Percentiles rank a stretch among this genome's conserved stretches.
Conservation (phyloP, 768 basidiomycete species). For the Leccinum olivaceopallidum region DNA sequence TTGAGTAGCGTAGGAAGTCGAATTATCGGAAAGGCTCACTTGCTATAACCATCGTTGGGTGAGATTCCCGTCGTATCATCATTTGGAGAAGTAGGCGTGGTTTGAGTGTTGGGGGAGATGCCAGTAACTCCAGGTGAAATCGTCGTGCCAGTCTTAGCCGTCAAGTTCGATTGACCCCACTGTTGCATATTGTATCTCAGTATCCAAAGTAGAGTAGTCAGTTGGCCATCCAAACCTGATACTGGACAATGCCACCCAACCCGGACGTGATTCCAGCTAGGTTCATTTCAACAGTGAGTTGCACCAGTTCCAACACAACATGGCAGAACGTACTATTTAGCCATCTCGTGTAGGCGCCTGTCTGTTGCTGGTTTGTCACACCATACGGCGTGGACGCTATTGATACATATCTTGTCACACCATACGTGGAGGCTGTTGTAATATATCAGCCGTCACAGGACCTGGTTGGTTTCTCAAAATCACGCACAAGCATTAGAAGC, state of each 20-base stretch:
- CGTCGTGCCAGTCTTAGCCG: conserved; percentile 45
- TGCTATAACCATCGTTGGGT: conserved; percentile 66
- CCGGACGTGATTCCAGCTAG: conserved; percentile 44
- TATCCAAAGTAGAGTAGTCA: background rate
- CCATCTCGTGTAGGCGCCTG: conserved; percentile 56
- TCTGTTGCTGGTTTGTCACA: conserved; percentile 53
- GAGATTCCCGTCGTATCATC: conserved; percentile 47
- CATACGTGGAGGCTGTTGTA: conserved; percentile 33
- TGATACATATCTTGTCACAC: conserved; percentile 41
- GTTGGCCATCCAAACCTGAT: conserved; percentile 28
- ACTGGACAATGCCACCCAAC: conserved; percentile 27
- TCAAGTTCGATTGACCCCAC: conserved; percentile 59
- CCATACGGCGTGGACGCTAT: conserved; percentile 37
- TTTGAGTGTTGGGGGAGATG: conserved; percentile 30
- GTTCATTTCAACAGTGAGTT: conserved; percentile 9
- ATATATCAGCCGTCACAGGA: conserved; percentile 4
- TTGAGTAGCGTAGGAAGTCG: conserved; percentile 2
- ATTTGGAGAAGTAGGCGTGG: conserved; percentile 34
- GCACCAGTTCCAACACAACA: background rate
- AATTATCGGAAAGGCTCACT: conserved; percentile 21
- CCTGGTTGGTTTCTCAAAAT: background rate
- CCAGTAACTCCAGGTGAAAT: conserved; percentile 36
- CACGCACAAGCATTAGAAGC: conserved; percentile 33
- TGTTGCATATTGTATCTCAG: conserved; percentile 28
- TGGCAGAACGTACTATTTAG: conserved; percentile 40